phyloP scores from a whole-genome alignment of 352 stramenopile species.

The Phytophthora sp. region DNA sequence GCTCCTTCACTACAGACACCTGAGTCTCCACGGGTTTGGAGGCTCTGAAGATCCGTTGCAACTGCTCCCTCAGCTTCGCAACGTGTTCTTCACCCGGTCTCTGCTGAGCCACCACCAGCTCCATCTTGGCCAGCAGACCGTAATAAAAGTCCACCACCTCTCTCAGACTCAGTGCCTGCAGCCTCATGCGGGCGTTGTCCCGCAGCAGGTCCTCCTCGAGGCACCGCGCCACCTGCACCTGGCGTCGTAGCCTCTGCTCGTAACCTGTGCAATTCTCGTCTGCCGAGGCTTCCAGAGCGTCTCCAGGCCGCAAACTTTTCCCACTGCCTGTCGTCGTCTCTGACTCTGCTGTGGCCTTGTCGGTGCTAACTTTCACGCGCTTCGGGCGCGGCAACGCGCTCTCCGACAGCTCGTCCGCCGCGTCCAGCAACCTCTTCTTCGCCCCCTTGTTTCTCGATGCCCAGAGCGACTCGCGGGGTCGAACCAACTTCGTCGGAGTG shows the following conservation, averaged over 20 bases:
- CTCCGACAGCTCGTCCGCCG: not conserved
- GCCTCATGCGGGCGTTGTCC: conserved; percentile 52
- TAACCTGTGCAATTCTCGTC: conserved; percentile 9
- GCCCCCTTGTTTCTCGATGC: conserved; percentile 15
- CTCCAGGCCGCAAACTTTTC: not conserved
- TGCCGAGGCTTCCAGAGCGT: conserved; percentile 12
- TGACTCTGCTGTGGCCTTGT: not conserved
- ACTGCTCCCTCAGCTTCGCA: conserved; percentile 18
- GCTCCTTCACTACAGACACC: too few relatives aligned
- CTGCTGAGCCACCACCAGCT: conserved; percentile 32
- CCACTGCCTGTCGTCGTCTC: not conserved
- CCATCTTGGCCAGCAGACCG: conserved; percentile 46
- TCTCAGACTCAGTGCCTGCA: conserved; percentile 47
- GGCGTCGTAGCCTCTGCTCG: conserved; percentile 28
- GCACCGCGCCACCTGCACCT: conserved; percentile 38
- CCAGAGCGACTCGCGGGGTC: conserved; percentile 17
- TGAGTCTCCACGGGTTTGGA: conserved; percentile 40
- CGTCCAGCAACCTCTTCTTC: conserved; percentile 34
- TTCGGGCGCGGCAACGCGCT: conserved; percentile 18
- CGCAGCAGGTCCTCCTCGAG: conserved; percentile 50
- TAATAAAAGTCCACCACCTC: conserved; percentile 68
- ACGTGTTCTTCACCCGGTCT: conserved; percentile 1
- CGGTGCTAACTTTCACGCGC: conserved; percentile 12
- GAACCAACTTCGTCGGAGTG: conserved; percentile 27
- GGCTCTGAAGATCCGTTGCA: conserved; percentile 44